These are phyloP conservation scores for Phaseolus lunatus DNA, from an alignment of 306 rosid genomes.

Conservation along the genomic window DNA sequence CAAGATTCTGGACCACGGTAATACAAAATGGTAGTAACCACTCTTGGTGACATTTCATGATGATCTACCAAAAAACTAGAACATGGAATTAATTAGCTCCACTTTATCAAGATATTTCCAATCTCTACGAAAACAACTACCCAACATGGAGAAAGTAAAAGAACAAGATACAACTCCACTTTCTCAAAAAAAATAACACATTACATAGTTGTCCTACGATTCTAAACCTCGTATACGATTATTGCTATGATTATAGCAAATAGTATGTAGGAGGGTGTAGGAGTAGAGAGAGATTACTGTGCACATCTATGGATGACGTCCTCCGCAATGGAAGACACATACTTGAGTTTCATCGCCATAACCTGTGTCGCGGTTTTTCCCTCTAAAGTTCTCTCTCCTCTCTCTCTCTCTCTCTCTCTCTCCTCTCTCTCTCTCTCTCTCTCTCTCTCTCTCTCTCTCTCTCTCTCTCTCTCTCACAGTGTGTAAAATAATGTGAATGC, in stretches of 20 bases:
- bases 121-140: background rate
- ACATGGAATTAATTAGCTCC: background rate
- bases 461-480: slow-evolving; percentile 15
- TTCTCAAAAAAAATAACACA: background rate
- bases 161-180: background rate
- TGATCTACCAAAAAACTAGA: background rate
- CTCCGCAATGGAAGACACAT: slow-evolving; percentile 57
- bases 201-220: background rate
- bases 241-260: background rate
- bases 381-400: too few relatives aligned
- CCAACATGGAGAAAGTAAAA: background rate
- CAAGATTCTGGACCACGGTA: too few relatives aligned
- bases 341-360: slow-evolving; percentile 58
- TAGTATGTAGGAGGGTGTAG: background rate
- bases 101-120: background rate
- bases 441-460: too few relatives aligned
- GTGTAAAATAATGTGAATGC: background rate
- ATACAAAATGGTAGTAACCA: too few relatives aligned
- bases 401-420: too few relatives aligned
- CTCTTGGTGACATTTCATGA: too few relatives aligned
- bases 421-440: too few relatives aligned
- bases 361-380: slow-evolving; percentile 36
- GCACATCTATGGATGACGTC: slow-evolving; percentile 53
- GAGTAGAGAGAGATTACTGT: slow-evolving; percentile 37
- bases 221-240: background rate